These are phyloP conservation scores for Penicillium turbatum DNA, from an alignment of 495 filamentous ascomycete genomes.

Conservation along the genomic window DNA sequence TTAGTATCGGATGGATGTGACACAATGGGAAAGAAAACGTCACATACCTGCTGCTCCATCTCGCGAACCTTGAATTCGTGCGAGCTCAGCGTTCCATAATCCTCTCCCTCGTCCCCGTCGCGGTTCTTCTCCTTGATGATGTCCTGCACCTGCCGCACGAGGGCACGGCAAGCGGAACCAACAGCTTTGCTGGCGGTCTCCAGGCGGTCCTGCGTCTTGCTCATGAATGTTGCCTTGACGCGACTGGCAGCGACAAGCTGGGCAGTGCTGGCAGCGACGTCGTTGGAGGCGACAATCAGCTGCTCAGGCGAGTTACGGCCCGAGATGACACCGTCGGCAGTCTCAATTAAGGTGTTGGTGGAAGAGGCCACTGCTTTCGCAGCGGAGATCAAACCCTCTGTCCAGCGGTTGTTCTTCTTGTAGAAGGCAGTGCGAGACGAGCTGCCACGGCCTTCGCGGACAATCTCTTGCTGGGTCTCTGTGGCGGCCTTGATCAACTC, in stretches of 20 bases:
- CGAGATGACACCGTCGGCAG: constrained; percentile 90
- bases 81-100: constrained; percentile 79
- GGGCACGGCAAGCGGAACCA: constrained; percentile 74
- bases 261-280: constrained; percentile 91
- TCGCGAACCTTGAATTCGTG: constrained; percentile 98
- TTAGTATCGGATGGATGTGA: constrained; percentile 15
- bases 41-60: constrained; percentile 98
- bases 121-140: constrained; percentile 84
- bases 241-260: constrained; percentile 93
- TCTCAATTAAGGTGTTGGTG: constrained; percentile 95
- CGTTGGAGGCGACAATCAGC: constrained; percentile 94
- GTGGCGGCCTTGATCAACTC: constrained; percentile 96
- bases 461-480: constrained; percentile 91
- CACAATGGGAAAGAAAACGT: constrained; percentile 8
- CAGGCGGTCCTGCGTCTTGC: constrained; percentile 85
- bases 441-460: constrained; percentile 86
- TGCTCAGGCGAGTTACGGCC: constrained; percentile 91
- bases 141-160: constrained; percentile 89
- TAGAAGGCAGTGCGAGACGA: constrained; percentile 94
- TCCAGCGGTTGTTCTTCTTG: constrained; percentile 99
- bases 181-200: constrained; percentile 93
- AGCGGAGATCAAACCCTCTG: constrained; percentile 92
- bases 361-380: constrained; percentile 90
- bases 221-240: constrained; percentile 97
- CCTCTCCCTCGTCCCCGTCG: constrained; percentile 71